A percentile compares a stretch with the other conserved stretches of the same genome.
Conservation (phyloP, 208 protist genomes). For the Trypanosoma lewisi region DNA sequence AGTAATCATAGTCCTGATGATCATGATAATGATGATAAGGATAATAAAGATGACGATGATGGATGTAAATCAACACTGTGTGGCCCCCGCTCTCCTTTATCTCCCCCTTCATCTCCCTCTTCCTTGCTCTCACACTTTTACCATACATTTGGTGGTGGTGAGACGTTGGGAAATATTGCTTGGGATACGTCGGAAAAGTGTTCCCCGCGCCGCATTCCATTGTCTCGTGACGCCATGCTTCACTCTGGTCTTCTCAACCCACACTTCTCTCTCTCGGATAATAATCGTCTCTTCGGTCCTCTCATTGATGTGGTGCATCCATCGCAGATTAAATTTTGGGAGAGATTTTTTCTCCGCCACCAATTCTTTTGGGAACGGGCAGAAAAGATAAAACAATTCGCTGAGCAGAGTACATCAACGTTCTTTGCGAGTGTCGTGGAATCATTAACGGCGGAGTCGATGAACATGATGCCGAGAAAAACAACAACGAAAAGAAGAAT, state of each 20-base stretch:
- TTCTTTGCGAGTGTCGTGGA: not conserved
- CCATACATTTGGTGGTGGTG: not conserved
- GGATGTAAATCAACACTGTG: not conserved
- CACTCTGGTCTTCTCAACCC: constrained; percentile 49
- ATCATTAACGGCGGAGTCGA: not conserved
- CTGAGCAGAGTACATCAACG: constrained; percentile 18
- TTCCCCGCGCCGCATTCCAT: constrained; percentile 27
- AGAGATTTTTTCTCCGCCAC: constrained; percentile 40
- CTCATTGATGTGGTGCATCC: constrained; percentile 40
- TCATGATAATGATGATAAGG: not conserved
- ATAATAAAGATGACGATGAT: not conserved
- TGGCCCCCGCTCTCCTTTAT: not conserved
- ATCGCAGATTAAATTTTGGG: constrained; percentile 34
- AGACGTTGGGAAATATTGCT: not conserved
- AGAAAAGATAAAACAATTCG: constrained; percentile 24
- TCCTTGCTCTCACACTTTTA: constrained; percentile 1
- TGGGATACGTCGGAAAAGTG: not conserved
- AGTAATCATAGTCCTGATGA: not conserved
- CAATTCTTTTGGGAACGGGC: constrained; percentile 35
- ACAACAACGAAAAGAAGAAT: too few relatives aligned
- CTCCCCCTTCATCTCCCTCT: not conserved
- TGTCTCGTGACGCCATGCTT: constrained; percentile 44
- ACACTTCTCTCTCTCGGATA: constrained; percentile 47
- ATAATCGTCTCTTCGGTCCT: constrained; percentile 38
- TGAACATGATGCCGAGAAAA: too few relatives aligned